Evolutionary conservation across 306 rosid species (phyloP), one percentile per base, ranked within the genome.

Genomic region (Vachellia collinsii): DNA sequence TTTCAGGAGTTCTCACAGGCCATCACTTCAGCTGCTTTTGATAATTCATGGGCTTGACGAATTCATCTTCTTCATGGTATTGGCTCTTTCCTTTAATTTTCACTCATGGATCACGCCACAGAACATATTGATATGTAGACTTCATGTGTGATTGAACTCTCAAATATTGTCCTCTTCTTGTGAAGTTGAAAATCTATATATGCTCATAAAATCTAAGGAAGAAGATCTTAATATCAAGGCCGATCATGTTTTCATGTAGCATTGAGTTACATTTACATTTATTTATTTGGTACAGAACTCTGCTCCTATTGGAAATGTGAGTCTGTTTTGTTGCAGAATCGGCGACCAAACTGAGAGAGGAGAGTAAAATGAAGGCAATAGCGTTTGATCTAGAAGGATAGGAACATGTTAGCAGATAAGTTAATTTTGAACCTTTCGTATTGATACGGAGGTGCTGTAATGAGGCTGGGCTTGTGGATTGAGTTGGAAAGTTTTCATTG

Each of bases 21-120:
- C 0, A 92, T 94, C 12, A 89, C 92, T 69, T 91, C 97, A 1
- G 97, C 97, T 19, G 99, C 97, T 75, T 94, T 94, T 76, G 97
- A 93, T 86, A 90, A 90, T 85, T 92, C 88, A 7, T 94, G 97
- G 98, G 85, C 89, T 74, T 94, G 61, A 73, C 3, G 6, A 43
- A 14, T 43, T 64, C 59, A 29, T 43, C 17, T 70, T 59, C 64
- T 12, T 54, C 10, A 76, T 66, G 80, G 79, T 62, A 77, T 22
- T 12, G 5, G 3, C 25, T 10, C 43, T 11, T 37, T 22, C 39
- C 38, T 48, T 50, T 1, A 62, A 14, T 10, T 50, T 4, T 23
- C 65, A 58, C 14, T 11, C 1, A 59, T 1, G 14, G 3, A 58
- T 58, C 29, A n/a, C 10, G 29, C 34, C 29, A n/a, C 19, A 25